Evolutionary conservation across 2,329 filamentous ascomycete genomes (phyloP), one percentile per base, ranked within the genome.

Genomic region (Stenocarpella maydis): DNA sequence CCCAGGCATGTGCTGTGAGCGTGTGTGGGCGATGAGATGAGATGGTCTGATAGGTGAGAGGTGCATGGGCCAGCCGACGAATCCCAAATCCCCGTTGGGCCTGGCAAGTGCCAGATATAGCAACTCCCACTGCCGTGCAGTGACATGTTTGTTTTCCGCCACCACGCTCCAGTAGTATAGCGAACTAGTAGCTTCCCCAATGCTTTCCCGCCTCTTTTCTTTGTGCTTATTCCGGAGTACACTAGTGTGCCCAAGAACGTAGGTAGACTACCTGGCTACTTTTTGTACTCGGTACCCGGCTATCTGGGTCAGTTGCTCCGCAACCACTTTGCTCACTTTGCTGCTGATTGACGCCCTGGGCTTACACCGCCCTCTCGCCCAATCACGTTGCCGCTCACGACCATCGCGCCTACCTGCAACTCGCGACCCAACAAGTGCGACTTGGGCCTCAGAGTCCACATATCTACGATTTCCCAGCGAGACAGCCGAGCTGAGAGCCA

Each of bases 221-320:
- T n/a, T n/a, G n/a, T n/a, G n/a, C n/a, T n/a, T n/a, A n/a, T n/a
- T n/a, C n/a, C n/a, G n/a, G n/a, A n/a, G n/a, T n/a, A n/a, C n/a
- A n/a, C n/a, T n/a, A n/a, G n/a, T n/a, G n/a, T n/a, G n/a, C n/a
- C n/a, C n/a, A n/a, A n/a, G n/a, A n/a, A n/a, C n/a, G n/a, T n/a
- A n/a, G n/a, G n/a, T n/a, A n/a, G n/a, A n/a, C 26, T 37, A 37
- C 31, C 58, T 41, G 43, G 21, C 28, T n/a, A 24, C 34, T 26
- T 26, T n/a, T n/a, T n/a, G n/a, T n/a, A n/a, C n/a, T n/a, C n/a
- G n/a, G n/a, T 58, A 26, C 26, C 41, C 58, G 41, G 34, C 58
- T n/a, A 19, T 63, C 58, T 63, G 58, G 58, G 43, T 41, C 58
- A 63, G 58, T 63, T 63, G 58, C 58, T 24, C 58, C 58, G 58